Evolutionary conservation across 2,329 filamentous ascomycete species (phyloP).

Genomic region (Thelonectria discophora): DNA sequence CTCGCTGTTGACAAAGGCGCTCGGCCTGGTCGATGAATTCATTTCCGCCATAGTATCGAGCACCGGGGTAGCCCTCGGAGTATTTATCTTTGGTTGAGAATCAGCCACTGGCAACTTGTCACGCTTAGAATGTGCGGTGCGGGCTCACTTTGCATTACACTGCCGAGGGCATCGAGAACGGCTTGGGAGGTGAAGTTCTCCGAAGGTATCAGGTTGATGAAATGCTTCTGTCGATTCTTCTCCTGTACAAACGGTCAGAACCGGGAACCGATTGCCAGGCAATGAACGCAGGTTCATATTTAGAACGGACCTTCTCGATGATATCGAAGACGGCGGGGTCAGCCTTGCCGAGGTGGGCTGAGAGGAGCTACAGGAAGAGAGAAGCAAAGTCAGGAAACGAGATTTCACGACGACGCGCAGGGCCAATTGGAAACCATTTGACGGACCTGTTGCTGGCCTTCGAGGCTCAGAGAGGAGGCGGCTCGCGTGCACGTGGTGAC

Average conservation of each 20-base stretch:
- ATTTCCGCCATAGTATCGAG: constrained; percentile 96
- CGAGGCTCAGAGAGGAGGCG: constrained; percentile 58
- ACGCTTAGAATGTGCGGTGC: background rate
- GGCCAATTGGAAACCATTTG: constrained; percentile 25
- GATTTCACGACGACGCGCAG: constrained; percentile 14
- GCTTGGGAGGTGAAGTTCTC: constrained; percentile 96
- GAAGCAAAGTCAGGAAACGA: constrained; percentile 26
- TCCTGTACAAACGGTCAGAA: constrained; percentile 64
- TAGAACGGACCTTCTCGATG: constrained; percentile 77
- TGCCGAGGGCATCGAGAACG: constrained; percentile 89
- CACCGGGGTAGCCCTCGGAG: constrained; percentile 96
- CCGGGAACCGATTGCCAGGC: background rate
- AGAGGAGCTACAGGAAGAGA: constrained; percentile 70
- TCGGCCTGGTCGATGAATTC: constrained; percentile 95
- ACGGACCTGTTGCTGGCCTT: constrained; percentile 68
- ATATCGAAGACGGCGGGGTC: constrained; percentile 90
- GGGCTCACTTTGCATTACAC: constrained; percentile 87
- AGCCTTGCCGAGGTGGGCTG: constrained; percentile 80
- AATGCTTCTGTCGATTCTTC: constrained; percentile 95
- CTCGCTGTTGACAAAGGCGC: constrained; percentile 87
- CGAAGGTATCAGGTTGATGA: constrained; percentile 95
- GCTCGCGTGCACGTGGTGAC: constrained; percentile 43
- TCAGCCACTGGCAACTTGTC: background rate
- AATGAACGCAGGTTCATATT: background rate
- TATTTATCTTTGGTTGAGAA: constrained; percentile 79